phyloP scores from a whole-genome alignment of 2,329 filamentous ascomycete species.

The Venturia nashicola region DNA sequence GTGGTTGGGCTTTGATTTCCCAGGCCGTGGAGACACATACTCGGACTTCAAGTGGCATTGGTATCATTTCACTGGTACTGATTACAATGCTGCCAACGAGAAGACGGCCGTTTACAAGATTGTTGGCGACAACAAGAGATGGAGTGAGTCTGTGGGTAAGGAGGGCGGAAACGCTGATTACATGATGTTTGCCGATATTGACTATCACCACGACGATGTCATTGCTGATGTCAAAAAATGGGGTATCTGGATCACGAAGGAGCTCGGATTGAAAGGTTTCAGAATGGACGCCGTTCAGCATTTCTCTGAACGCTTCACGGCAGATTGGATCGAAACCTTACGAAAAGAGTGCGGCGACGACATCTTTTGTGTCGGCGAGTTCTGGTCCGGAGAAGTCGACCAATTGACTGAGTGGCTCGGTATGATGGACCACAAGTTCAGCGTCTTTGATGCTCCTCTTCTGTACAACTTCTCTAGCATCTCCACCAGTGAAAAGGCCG shows the following conservation, averaged over 20 bases:
- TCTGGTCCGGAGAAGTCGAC: conserved; percentile 48
- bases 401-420: conserved; percentile 46
- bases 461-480: conserved; percentile 54
- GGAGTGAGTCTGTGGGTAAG: conserved; percentile 49
- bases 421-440: conserved; percentile 44
- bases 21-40: conserved; percentile 47
- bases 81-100: conserved; percentile 47
- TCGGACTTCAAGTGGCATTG: conserved; percentile 52
- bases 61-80: conserved; percentile 56
- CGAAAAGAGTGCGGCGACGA: conserved; percentile 32
- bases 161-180: conserved; percentile 57
- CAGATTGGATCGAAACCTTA: conserved; percentile 48
- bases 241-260: conserved; percentile 53
- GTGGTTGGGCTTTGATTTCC: conserved; percentile 57
- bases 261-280: conserved; percentile 52
- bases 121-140: conserved; percentile 49
- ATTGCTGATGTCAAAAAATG: conserved; percentile 51
- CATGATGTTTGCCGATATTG: conserved; percentile 58
- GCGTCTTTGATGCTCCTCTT: conserved; percentile 56
- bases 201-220: conserved; percentile 53
- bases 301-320: conserved; percentile 54
- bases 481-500: conserved; percentile 42
- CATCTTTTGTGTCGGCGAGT: conserved; percentile 58
- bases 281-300: conserved; percentile 64
- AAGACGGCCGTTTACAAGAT: conserved; percentile 55